A percentile compares a stretch with the other conserved stretches of the same genome.
Evolutionary conservation across 495 filamentous ascomycete species (phyloP).

Genomic region (Lasiosphaeria ovina): DNA sequence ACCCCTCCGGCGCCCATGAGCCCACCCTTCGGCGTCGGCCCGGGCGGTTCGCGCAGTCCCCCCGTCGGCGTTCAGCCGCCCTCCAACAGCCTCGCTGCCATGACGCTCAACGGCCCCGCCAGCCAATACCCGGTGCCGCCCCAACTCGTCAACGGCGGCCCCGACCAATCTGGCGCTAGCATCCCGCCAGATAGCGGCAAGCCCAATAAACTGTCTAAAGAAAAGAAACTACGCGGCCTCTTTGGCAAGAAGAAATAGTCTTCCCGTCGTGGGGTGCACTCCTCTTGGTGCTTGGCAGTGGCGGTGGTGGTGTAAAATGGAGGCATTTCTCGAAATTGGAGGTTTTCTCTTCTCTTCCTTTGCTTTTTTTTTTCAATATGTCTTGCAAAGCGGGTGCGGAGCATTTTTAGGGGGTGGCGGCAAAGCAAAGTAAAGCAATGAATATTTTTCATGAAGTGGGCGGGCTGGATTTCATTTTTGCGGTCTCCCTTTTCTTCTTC

Average conservation of each 20-base stretch:
- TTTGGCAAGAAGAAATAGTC: conserved; percentile 63
- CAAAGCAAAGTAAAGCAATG: too few species aligned
- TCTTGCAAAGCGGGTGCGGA: too few species aligned
- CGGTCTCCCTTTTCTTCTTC: too few species aligned
- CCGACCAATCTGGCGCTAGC: conserved; percentile 8
- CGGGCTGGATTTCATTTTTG: too few species aligned
- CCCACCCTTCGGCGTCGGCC: conserved; percentile 18
- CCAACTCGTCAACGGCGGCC: conserved; percentile 22
- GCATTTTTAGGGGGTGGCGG: too few species aligned
- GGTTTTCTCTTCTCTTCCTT: too few species aligned
- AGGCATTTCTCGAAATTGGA: too few species aligned
- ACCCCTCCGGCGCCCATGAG: conserved; percentile 40
- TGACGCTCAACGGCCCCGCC: conserved; percentile 30
- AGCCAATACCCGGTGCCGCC: conserved; percentile 15
- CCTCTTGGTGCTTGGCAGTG: too few species aligned
- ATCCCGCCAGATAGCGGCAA: conserved; percentile 35
- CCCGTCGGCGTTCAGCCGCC: conserved; percentile 24
- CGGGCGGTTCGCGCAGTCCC: conserved; percentile 29
- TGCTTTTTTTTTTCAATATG: too few species aligned
- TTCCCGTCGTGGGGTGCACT: not conserved
- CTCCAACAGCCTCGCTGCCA: conserved; percentile 29
- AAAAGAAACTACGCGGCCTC: conserved; percentile 77
- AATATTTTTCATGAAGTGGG: too few species aligned
- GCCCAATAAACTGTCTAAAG: conserved; percentile 42
- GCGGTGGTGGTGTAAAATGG: too few species aligned